These are phyloP conservation scores for Cyberlindnera veronae DNA, from an alignment of 805 yeast species.

Conservation along the genomic window DNA sequence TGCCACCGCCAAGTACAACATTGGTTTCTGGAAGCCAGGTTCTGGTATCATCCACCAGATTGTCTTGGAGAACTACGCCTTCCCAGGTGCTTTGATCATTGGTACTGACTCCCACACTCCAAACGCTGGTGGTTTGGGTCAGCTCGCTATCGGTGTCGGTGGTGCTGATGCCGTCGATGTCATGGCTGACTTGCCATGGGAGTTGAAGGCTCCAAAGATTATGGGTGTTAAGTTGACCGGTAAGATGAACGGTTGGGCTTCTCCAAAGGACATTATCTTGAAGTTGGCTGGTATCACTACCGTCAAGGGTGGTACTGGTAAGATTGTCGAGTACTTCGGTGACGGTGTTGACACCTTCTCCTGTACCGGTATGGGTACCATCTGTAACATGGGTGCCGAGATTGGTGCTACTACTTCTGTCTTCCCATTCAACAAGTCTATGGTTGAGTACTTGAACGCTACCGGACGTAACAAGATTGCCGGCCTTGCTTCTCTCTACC, in stretches of 20 bases:
- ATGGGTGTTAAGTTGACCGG: slow-evolving; percentile 95
- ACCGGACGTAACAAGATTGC: slow-evolving; percentile 85
- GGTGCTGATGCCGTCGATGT: slow-evolving; percentile 99
- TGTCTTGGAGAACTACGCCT: slow-evolving; percentile 92
- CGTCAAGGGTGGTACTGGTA: slow-evolving; percentile 98
- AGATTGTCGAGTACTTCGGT: slow-evolving; percentile 94
- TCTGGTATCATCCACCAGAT: slow-evolving; percentile 99
- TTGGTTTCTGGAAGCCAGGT: slow-evolving; percentile 99
- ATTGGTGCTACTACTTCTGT: slow-evolving; percentile 98
- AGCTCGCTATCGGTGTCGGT: slow-evolving; percentile 98
- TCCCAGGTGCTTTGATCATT: slow-evolving; percentile 94
- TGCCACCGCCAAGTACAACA: slow-evolving; percentile 92
- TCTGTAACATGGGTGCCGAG: slow-evolving; percentile 99
- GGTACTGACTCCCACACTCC: slow-evolving; percentile 99
- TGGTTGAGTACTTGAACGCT: slow-evolving; percentile 72
- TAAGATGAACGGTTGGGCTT: slow-evolving; percentile 84
- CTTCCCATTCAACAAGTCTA: slow-evolving; percentile 89
- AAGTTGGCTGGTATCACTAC: slow-evolving; percentile 88
- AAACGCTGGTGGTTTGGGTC: slow-evolving; percentile 98
- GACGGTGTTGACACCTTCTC: slow-evolving; percentile 85
- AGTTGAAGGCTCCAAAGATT: slow-evolving; percentile 93
- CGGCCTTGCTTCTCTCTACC: slow-evolving; percentile 39
- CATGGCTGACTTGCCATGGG: slow-evolving; percentile 97
- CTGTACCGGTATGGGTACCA: slow-evolving; percentile 99
- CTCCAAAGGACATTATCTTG: slow-evolving; percentile 96